These are phyloP conservation scores for Colletotrichum sp. DNA, from an alignment of 2,329 filamentous ascomycete genomes.

Conservation along the genomic window DNA sequence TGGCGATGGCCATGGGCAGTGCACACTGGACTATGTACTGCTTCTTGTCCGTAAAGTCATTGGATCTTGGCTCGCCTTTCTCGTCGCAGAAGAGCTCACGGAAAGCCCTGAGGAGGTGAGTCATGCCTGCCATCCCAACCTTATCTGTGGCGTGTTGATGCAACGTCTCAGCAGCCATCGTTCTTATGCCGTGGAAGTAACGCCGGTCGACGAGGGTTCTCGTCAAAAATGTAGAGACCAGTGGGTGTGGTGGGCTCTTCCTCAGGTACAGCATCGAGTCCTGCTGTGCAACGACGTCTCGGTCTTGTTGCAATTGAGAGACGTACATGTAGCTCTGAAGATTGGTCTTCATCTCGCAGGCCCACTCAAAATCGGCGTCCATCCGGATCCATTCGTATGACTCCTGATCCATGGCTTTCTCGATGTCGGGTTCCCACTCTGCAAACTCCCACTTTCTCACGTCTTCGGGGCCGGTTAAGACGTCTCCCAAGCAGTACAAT, in stretches of 20 bases:
- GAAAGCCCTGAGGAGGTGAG: constrained; percentile 85
- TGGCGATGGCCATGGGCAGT: constrained; percentile 81
- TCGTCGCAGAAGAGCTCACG: constrained; percentile 87
- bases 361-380: constrained; percentile 98
- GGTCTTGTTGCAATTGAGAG: constrained; percentile 94
- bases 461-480: constrained; percentile 83
- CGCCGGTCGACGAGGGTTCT: constrained; percentile 89
- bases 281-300: constrained; percentile 90
- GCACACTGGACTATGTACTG: constrained; percentile 85
- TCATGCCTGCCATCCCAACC: constrained; percentile 78
- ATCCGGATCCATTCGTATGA: constrained; percentile 99
- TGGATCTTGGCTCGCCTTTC: constrained; percentile 80
- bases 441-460: constrained; percentile 81
- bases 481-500: constrained; percentile 90
- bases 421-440: constrained; percentile 90
- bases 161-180: constrained; percentile 81
- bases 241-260: constrained; percentile 70
- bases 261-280: constrained; percentile 79
- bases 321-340: constrained; percentile 98
- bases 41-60: constrained; percentile 88
- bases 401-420: constrained; percentile 91
- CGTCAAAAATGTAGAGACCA: constrained; percentile 88
- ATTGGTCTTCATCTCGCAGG: constrained; percentile 79
- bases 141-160: constrained; percentile 75
- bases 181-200: constrained; percentile 93